Conservation (phyloP, 2,329 filamentous ascomycete genomes). For the Diaporthe batatas region DNA sequence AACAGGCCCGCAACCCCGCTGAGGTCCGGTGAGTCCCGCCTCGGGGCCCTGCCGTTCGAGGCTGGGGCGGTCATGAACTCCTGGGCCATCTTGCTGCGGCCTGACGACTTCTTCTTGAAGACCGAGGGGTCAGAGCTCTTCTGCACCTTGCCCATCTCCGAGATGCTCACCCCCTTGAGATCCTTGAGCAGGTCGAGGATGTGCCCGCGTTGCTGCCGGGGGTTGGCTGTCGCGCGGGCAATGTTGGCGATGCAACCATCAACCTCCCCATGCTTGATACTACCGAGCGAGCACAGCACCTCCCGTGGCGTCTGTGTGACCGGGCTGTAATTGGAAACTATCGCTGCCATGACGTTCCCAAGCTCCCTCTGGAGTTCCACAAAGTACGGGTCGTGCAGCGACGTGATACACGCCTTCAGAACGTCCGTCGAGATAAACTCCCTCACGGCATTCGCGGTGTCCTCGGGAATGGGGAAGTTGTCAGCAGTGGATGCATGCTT, state of each 20-base stretch:
- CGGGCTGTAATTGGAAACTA: conserved; percentile 81
- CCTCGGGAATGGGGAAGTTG: conserved; percentile 62
- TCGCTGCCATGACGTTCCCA: conserved; percentile 86
- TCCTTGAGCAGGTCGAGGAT: conserved; percentile 88
- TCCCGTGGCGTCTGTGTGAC: conserved; percentile 78
- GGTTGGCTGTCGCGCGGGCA: conserved; percentile 68
- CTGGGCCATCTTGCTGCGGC: conserved; percentile 72
- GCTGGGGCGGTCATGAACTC: conserved; percentile 72
- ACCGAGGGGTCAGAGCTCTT: conserved; percentile 56
- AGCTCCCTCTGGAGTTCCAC: conserved; percentile 96
- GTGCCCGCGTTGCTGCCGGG: conserved; percentile 83
- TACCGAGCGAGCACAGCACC: conserved; percentile 84
- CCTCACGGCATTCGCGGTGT: conserved; percentile 77
- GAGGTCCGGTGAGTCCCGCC: conserved; percentile 61
- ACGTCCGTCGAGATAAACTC: conserved; percentile 93
- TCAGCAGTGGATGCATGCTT: conserved; percentile 45
- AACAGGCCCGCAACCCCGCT: conserved; percentile 69
- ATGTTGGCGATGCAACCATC: conserved; percentile 73
- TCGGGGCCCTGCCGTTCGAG: conserved; percentile 47
- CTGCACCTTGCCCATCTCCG: conserved; percentile 88
- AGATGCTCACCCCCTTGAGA: conserved; percentile 90
- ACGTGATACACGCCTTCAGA: conserved; percentile 89
- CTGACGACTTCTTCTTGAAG: conserved; percentile 39
- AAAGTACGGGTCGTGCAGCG: conserved; percentile 95
- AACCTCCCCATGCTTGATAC: conserved; percentile 78